Conservation (phyloP, 805 yeast species). For the Danielia oregonensis region DNA sequence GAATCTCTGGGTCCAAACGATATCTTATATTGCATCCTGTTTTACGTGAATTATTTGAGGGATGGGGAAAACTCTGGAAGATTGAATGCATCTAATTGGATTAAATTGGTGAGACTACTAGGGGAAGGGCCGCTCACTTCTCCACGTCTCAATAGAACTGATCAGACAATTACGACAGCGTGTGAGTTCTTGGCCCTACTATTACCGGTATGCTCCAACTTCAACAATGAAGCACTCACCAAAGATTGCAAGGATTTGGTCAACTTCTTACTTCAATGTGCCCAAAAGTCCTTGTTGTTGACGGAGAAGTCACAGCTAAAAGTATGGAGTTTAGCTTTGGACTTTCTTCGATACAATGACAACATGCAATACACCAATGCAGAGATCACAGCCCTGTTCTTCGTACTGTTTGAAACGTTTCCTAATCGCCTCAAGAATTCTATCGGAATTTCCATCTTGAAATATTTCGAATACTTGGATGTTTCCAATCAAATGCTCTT, state of each 20-base stretch:
- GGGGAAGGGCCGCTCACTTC: slow-evolving; percentile 30
- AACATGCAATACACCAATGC: slow-evolving; percentile 11
- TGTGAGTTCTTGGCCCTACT: slow-evolving; percentile 27
- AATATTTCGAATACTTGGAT: slow-evolving; percentile 6
- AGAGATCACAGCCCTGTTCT: slow-evolving; percentile 18
- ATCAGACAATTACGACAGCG: slow-evolving; percentile 31
- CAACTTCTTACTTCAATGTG: slow-evolving; percentile 41
- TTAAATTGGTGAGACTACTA: slow-evolving; percentile 20
- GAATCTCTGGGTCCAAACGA: not conserved
- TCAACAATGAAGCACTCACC: slow-evolving; percentile 19
- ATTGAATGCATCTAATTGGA: not conserved
- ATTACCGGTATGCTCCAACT: slow-evolving; percentile 23
- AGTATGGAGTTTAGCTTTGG: slow-evolving; percentile 24
- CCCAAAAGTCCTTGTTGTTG: slow-evolving; percentile 36
- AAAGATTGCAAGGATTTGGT: slow-evolving; percentile 48
- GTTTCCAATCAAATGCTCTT: slow-evolving; percentile 17
- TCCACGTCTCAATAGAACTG: slow-evolving; percentile 36
- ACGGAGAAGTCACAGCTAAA: slow-evolving; percentile 31
- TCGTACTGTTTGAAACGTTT: slow-evolving; percentile 13
- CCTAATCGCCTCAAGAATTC: slow-evolving; percentile 18
- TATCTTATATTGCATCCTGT: slow-evolving; percentile 1
- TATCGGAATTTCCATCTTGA: slow-evolving; percentile 14
- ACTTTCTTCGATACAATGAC: slow-evolving; percentile 23
- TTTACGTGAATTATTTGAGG: not conserved
- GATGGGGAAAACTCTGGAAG: not conserved